These are phyloP conservation scores for Colletotrichum gigasporum DNA, from an alignment of 2,329 filamentous ascomycete species.

Conservation along the genomic window DNA sequence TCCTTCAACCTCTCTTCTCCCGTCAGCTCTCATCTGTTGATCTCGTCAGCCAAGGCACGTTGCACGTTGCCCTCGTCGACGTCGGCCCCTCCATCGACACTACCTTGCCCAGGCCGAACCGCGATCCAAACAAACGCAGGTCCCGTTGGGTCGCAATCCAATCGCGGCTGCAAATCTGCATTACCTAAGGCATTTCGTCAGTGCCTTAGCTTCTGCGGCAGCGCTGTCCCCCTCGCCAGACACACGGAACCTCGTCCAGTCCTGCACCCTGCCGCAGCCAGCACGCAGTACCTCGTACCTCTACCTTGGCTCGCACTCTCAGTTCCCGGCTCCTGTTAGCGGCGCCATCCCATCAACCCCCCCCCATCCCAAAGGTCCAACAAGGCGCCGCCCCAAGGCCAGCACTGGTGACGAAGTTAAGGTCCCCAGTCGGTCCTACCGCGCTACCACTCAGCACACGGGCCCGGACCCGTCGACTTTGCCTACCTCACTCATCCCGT, in stretches of 20 bases:
- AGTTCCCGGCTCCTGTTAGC: constrained; percentile 3
- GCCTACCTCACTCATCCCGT: constrained; percentile 17
- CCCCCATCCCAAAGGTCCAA: constrained; percentile 15
- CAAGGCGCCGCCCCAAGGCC: too few species aligned
- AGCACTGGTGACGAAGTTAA: constrained; percentile 13
- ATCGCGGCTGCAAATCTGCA: neutral
- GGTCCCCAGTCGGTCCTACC: neutral
- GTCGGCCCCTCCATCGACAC: too few species aligned
- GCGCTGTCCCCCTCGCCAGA: constrained; percentile 2
- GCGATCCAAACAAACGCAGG: constrained; percentile 12
- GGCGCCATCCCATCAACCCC: constrained; percentile 11
- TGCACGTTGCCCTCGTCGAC: too few species aligned
- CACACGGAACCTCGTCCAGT: constrained; percentile 8
- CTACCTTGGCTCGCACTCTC: neutral
- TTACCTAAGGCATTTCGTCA: neutral
- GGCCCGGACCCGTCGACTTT: too few species aligned
- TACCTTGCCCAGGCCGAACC: too few species aligned
- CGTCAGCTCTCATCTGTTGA: constrained; percentile 10
- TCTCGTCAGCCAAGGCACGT: neutral
- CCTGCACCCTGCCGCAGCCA: neutral
- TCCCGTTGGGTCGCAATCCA: neutral
- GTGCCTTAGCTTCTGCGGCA: neutral
- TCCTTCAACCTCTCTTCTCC: neutral
- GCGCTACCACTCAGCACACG: neutral
- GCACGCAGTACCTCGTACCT: too few species aligned